Evolutionary conservation across 768 basidiomycete species (phyloP).

Genomic region (Cyclocybe aegerita): DNA sequence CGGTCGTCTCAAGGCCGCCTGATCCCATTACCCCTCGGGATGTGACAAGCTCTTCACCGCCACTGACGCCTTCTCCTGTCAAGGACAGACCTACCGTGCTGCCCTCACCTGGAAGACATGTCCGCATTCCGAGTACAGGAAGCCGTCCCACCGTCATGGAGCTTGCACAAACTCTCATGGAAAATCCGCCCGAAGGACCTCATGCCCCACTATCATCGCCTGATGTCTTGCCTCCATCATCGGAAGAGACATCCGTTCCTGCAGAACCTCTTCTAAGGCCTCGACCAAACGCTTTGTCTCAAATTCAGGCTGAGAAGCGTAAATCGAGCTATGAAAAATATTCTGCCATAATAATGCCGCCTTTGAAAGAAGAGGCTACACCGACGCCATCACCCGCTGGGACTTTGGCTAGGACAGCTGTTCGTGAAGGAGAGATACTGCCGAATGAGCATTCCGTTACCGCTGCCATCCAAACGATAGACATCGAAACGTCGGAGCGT

Average conservation of each 20-base stretch:
- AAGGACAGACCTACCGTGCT: constrained; percentile 22
- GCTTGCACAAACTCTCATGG: constrained; percentile 61
- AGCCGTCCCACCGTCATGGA: constrained; percentile 78
- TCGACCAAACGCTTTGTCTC: constrained; percentile 17
- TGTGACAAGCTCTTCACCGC: not conserved
- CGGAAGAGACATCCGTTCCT: constrained; percentile 3
- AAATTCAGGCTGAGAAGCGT: constrained; percentile 49
- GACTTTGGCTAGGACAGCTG: constrained; percentile 42
- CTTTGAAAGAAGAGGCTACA: constrained; percentile 68
- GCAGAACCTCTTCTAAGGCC: constrained; percentile 18
- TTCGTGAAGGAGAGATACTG: not conserved
- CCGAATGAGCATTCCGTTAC: not conserved
- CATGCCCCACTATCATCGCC: not conserved
- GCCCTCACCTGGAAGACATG: constrained; percentile 39
- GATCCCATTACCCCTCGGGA: too few species aligned
- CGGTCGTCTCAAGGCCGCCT: too few species aligned
- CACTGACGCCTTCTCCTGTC: constrained; percentile 5
- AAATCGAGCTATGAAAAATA: constrained; percentile 71
- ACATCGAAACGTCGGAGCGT: too few species aligned
- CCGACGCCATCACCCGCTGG: constrained; percentile 53
- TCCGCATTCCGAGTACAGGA: constrained; percentile 67
- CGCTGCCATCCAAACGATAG: too few species aligned
- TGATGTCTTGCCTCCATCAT: not conserved
- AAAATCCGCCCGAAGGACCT: constrained; percentile 16
- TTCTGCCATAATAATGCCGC: constrained; percentile 59